Evolutionary conservation across 75 land plant species (phyloP).

Genomic region (Cupressus sempervirens): DNA sequence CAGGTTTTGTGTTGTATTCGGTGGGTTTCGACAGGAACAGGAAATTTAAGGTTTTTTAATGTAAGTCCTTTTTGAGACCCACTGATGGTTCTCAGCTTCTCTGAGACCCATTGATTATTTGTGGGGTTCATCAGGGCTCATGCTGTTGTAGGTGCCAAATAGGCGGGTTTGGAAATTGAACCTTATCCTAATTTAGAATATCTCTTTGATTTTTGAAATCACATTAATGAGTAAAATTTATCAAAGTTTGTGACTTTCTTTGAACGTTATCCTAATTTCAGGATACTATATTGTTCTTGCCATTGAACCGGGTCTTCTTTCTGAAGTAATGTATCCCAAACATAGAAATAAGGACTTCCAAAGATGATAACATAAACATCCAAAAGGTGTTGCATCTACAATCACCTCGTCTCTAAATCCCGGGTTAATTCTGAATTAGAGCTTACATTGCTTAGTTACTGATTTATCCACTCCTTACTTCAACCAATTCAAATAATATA

Average conservation of each 20-base stretch:
- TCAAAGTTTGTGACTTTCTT: not conserved
- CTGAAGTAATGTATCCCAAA: too few relatives aligned
- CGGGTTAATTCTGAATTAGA: too few relatives aligned
- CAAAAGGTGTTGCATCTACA: too few relatives aligned
- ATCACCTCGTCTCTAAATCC: too few relatives aligned
- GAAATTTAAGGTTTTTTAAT: not conserved
- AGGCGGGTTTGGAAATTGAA: not conserved
- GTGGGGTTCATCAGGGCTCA: not conserved
- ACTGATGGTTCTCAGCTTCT: not conserved
- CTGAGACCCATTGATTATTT: not conserved
- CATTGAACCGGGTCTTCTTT: too few relatives aligned
- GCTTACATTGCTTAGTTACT: too few relatives aligned
- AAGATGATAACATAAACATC: too few relatives aligned
- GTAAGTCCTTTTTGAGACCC: not conserved
- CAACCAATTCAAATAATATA: too few relatives aligned
- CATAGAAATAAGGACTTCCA: too few relatives aligned
- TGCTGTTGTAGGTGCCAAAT: not conserved
- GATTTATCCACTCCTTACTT: too few relatives aligned
- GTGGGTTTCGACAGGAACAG: not conserved
- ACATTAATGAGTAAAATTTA: not conserved
- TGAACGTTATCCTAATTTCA: too few relatives aligned
- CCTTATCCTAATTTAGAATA: not conserved
- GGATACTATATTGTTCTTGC: too few relatives aligned
- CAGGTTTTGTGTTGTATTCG: not conserved
- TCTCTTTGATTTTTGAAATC: not conserved